These are phyloP conservation scores for Fraxinus baroniana DNA, from an alignment of 305 asterid genomes.

Conservation along the genomic window DNA sequence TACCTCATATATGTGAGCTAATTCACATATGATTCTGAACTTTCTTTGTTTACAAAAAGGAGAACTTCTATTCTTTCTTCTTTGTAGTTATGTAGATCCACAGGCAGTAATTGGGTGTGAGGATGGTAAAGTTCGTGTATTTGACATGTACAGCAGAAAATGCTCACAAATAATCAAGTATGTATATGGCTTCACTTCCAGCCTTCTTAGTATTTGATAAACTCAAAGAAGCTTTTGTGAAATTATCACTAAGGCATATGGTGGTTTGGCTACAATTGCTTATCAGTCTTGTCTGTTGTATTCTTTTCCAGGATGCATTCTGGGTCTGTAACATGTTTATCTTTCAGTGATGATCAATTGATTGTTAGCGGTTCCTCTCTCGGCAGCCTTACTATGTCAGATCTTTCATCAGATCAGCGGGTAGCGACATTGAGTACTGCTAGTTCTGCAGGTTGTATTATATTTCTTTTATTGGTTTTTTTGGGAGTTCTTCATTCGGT, in stretches of 20 bases:
- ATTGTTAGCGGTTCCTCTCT: constrained; percentile 78
- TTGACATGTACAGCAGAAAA: constrained; percentile 93
- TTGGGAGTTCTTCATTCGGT: constrained; percentile 5
- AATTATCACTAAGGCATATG: not conserved
- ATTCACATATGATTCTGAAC: constrained; percentile 10
- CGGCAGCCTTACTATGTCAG: constrained; percentile 78
- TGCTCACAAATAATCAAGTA: constrained; percentile 83
- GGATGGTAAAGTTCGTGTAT: constrained; percentile 85
- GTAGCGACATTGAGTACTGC: constrained; percentile 56
- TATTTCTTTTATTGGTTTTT: not conserved
- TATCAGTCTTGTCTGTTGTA: constrained; percentile 3
- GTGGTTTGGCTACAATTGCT: not conserved
- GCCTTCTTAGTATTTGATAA: constrained; percentile 16
- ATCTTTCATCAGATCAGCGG: constrained; percentile 84
- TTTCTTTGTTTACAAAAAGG: constrained; percentile 12
- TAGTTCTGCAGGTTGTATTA: constrained; percentile 57
- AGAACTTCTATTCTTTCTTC: constrained; percentile 11
- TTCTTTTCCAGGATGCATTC: constrained; percentile 71
- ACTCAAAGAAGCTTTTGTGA: not conserved
- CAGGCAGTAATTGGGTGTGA: constrained; percentile 88
- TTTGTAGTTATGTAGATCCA: constrained; percentile 84
- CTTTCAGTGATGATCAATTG: constrained; percentile 79
- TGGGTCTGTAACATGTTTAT: constrained; percentile 71
- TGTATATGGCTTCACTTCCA: constrained; percentile 8
- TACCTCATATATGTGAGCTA: not conserved